phyloP scores from a whole-genome alignment of 768 basidiomycete species.

The Lactarius trivialis region DNA sequence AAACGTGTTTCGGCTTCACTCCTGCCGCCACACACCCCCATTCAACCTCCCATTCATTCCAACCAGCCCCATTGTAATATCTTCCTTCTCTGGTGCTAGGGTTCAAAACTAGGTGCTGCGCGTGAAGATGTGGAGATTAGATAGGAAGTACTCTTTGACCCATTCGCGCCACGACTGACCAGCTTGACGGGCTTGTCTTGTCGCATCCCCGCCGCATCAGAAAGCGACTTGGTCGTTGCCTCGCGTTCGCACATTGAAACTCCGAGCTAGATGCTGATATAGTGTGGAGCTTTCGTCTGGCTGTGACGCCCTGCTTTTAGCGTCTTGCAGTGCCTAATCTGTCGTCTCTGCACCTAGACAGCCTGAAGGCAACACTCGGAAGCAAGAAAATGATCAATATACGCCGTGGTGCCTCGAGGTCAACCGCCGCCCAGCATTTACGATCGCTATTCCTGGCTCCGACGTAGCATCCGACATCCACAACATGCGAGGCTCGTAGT shows the following conservation, averaged over 20 bases:
- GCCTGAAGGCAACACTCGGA: slow-evolving; percentile 9
- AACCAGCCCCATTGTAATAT: background rate
- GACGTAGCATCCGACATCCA: slow-evolving; percentile 13
- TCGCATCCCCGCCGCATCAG: slow-evolving; percentile 4
- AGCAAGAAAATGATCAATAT: slow-evolving; percentile 18
- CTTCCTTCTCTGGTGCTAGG: slow-evolving; percentile 4
- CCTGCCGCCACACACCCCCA: slow-evolving; percentile 4
- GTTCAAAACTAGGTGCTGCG: background rate
- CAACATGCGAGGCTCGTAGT: slow-evolving; percentile 15
- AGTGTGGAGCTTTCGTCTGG: slow-evolving; percentile 11
- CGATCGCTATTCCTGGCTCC: slow-evolving; percentile 21
- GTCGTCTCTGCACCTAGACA: slow-evolving; percentile 8
- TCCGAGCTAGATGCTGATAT: slow-evolving; percentile 11
- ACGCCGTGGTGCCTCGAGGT: slow-evolving; percentile 18
- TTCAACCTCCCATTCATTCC: background rate
- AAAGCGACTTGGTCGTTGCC: slow-evolving; percentile 6
- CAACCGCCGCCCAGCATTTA: slow-evolving; percentile 14
- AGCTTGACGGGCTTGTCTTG: background rate
- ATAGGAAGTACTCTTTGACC: background rate
- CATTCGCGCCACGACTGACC: background rate
- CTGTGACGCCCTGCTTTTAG: background rate
- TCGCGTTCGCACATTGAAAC: slow-evolving; percentile 15
- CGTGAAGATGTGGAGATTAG: too few relatives aligned
- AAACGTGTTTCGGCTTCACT: slow-evolving; percentile 14
- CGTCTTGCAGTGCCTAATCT: background rate